These are phyloP conservation scores for Reticulascus tulasneorum DNA, from an alignment of 2,329 filamentous ascomycete genomes.

Conservation along the genomic window DNA sequence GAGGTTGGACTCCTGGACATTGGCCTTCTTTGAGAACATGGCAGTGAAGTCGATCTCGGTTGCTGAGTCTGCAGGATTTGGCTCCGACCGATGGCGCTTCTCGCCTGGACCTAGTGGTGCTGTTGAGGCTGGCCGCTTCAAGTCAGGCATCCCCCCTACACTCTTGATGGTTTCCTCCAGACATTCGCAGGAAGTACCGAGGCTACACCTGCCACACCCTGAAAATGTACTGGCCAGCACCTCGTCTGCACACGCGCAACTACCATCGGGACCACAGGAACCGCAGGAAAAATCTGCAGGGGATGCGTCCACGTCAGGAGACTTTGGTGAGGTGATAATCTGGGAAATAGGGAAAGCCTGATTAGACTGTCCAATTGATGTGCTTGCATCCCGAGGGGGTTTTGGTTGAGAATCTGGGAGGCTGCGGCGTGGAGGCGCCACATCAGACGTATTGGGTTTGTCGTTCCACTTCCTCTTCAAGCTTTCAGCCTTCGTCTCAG, in stretches of 20 bases:
- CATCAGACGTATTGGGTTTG: not conserved
- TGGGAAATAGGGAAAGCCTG: slow-evolving; percentile 53
- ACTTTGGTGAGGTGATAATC: slow-evolving; percentile 52
- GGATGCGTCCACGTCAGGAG: slow-evolving; percentile 25
- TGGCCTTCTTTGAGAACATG: slow-evolving; percentile 51
- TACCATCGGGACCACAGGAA: slow-evolving; percentile 47
- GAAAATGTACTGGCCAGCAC: slow-evolving; percentile 49
- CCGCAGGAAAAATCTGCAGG: slow-evolving; percentile 47
- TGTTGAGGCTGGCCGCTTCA: slow-evolving; percentile 50
- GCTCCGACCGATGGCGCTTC: slow-evolving; percentile 53
- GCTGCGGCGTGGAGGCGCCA: slow-evolving; percentile 26
- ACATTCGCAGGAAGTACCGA: slow-evolving; percentile 61
- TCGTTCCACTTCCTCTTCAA: slow-evolving; percentile 14
- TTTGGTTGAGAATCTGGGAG: slow-evolving; percentile 16
- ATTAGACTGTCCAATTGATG: slow-evolving; percentile 26
- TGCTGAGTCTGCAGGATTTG: slow-evolving; percentile 49
- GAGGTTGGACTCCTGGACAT: slow-evolving; percentile 19
- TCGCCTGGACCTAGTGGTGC: slow-evolving; percentile 38
- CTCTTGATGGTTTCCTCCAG: slow-evolving; percentile 56
- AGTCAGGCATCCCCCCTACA: slow-evolving; percentile 34
- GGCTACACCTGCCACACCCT: slow-evolving; percentile 64
- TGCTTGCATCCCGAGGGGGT: too few relatives aligned
- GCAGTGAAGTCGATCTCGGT: slow-evolving; percentile 73
- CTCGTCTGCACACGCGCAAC: slow-evolving; percentile 57
- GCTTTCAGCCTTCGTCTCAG: slow-evolving; percentile 35